These are phyloP conservation scores for Botrytis sinoallii DNA, from an alignment of 2,329 filamentous ascomycete species.

Conservation along the genomic window DNA sequence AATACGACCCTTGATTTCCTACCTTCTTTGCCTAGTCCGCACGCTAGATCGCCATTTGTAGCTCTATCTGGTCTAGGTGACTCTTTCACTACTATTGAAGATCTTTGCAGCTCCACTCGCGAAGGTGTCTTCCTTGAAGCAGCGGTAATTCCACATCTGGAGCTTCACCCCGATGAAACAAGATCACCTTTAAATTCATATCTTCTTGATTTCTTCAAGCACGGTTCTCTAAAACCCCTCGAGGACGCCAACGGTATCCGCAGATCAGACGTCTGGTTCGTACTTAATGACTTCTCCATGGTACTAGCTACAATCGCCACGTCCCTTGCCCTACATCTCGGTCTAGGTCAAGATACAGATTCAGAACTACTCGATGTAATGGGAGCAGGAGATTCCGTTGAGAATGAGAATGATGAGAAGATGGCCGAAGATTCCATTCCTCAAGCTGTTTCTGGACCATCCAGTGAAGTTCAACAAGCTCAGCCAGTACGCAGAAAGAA, in stretches of 20 bases:
- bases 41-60: constrained; percentile 64
- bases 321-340: constrained; percentile 56
- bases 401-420: constrained; percentile 40
- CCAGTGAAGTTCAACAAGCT: constrained; percentile 17
- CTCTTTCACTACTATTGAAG: constrained; percentile 59
- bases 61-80: constrained; percentile 68
- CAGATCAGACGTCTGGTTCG: constrained; percentile 66
- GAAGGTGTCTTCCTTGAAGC: constrained; percentile 72
- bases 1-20: constrained; percentile 26
- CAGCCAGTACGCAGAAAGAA: constrained; percentile 31
- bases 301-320: constrained; percentile 70
- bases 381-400: constrained; percentile 49
- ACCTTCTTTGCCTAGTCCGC: constrained; percentile 41
- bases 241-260: constrained; percentile 64
- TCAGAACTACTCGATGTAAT: constrained; percentile 43
- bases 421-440: constrained; percentile 33
- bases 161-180: constrained; percentile 55
- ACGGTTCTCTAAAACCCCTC: constrained; percentile 61
- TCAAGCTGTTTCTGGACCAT: constrained; percentile 15
- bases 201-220: constrained; percentile 73
- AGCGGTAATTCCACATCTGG: constrained; percentile 66
- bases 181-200: constrained; percentile 59
- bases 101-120: constrained; percentile 64
- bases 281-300: constrained; percentile 64
- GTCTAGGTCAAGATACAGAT: constrained; percentile 49